Conservation (phyloP, 768 basidiomycete species). For the Steccherinum ochraceum region DNA sequence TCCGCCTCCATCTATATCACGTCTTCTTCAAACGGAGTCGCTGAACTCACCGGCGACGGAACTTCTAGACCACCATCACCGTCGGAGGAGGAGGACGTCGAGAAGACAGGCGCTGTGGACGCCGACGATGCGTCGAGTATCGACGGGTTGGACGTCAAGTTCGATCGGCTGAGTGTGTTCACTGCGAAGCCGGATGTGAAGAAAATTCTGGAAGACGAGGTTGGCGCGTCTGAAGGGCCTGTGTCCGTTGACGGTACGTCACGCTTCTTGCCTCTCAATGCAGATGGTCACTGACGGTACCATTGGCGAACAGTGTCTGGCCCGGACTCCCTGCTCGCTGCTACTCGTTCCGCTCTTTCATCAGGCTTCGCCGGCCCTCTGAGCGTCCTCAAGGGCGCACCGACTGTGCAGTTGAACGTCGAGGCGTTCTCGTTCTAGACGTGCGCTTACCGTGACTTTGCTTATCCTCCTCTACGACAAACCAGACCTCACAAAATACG, state of each 20-base stretch:
- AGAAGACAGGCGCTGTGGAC: background rate
- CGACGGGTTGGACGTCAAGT: constrained; percentile 8
- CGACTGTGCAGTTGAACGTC: constrained; percentile 13
- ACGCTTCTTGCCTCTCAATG: background rate
- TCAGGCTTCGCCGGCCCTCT: constrained; percentile 7
- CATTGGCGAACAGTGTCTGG: constrained; percentile 6
- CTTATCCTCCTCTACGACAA: no score
- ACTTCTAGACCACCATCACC: background rate
- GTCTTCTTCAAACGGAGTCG: constrained; percentile 2
- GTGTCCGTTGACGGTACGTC: constrained; percentile 27
- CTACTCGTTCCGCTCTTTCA: constrained; percentile 5
- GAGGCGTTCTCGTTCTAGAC: constrained; percentile 10
- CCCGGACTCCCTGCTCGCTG: constrained; percentile 2
- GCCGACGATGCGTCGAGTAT: background rate
- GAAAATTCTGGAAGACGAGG: constrained; percentile 19
- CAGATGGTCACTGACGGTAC: background rate
- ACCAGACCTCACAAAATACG: no score
- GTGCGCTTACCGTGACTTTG: background rate
- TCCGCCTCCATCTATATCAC: constrained; percentile 16
- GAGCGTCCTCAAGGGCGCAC: constrained; percentile 14
- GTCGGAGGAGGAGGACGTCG: constrained; percentile 5
- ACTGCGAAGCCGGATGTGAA: constrained; percentile 21
- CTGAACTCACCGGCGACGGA: constrained; percentile 1
- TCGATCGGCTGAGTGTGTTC: background rate
- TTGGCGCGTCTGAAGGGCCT: constrained; percentile 16